Conservation (phyloP, 257 asterid genomes). For the Petrea volubilis region DNA sequence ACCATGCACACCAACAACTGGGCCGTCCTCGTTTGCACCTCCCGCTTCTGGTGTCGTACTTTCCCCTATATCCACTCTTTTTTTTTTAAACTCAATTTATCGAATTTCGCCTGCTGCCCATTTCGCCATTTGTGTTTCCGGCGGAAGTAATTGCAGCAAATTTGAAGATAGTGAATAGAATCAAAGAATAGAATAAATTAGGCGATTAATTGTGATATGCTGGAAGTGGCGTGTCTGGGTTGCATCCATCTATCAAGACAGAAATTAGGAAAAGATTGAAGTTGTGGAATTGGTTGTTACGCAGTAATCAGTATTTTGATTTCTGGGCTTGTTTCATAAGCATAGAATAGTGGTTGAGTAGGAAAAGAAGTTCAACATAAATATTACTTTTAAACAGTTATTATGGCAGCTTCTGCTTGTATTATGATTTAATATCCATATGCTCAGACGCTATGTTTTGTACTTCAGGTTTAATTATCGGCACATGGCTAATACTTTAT, state of each 20-base stretch:
- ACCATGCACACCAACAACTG: conserved; percentile 97
- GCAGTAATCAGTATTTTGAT: background rate
- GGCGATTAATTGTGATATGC: background rate
- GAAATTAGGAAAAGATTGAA: background rate
- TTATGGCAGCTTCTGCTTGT: background rate
- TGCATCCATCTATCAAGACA: background rate
- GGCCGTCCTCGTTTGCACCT: conserved; percentile 96
- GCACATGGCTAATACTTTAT: conserved; percentile 96
- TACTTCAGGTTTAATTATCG: conserved; percentile 88
- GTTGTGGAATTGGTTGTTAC: background rate
- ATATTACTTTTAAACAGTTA: background rate
- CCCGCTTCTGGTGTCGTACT: conserved; percentile 82
- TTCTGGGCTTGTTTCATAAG: background rate
- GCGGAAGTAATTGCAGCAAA: background rate
- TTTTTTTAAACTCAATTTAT: background rate
- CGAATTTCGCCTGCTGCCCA: background rate
- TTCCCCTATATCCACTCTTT: background rate
- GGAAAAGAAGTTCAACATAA: background rate
- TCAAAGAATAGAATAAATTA: too few relatives aligned
- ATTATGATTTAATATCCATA: conserved; percentile 10
- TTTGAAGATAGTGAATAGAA: background rate
- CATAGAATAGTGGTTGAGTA: conserved; percentile 5
- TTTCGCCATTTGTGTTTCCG: background rate
- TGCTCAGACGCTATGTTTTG: background rate
- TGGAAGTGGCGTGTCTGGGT: background rate